Conservation (phyloP, 768 basidiomycete genomes). For the Leccinum broughii region DNA sequence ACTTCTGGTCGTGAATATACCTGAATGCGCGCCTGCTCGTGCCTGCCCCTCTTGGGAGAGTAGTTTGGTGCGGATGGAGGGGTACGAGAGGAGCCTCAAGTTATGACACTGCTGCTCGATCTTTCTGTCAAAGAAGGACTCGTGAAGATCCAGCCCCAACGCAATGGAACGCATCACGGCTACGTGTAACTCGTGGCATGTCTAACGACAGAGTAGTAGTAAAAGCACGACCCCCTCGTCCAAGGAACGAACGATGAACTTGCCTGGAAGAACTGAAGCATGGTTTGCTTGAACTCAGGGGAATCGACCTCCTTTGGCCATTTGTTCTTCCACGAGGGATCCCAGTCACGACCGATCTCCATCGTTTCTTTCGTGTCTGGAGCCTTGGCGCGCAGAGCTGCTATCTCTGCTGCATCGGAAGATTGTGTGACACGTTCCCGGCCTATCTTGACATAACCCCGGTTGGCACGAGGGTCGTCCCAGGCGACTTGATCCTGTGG, state of each 20-base stretch:
- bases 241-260: conserved; percentile 14
- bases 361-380: conserved; percentile 85
- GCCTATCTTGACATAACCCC: conserved; percentile 80
- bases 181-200: conserved; percentile 73
- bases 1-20: conserved; percentile 29
- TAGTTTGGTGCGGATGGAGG: conserved; percentile 62
- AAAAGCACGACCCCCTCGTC: background rate
- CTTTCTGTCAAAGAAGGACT: conserved; percentile 73
- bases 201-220: conserved; percentile 37
- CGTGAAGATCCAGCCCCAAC: conserved; percentile 70
- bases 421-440: conserved; percentile 83
- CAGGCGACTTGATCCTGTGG: conserved; percentile 63
- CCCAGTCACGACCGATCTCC: conserved; percentile 89
- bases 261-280: conserved; percentile 76
- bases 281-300: conserved; percentile 68
- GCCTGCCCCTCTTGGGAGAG: conserved; percentile 67
- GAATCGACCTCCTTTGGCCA: conserved; percentile 70
- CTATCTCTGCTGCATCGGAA: conserved; percentile 69
- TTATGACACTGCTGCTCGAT: conserved; percentile 81
- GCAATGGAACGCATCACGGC: conserved; percentile 86
- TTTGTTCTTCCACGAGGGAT: conserved; percentile 71
- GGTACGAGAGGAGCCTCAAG: conserved; percentile 78
- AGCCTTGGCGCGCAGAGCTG: conserved; percentile 65
- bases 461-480: conserved; percentile 84
- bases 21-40: conserved; percentile 82